Evolutionary conservation across 2,329 filamentous ascomycete genomes (phyloP).

Genomic region (Aspergillus fructus): DNA sequence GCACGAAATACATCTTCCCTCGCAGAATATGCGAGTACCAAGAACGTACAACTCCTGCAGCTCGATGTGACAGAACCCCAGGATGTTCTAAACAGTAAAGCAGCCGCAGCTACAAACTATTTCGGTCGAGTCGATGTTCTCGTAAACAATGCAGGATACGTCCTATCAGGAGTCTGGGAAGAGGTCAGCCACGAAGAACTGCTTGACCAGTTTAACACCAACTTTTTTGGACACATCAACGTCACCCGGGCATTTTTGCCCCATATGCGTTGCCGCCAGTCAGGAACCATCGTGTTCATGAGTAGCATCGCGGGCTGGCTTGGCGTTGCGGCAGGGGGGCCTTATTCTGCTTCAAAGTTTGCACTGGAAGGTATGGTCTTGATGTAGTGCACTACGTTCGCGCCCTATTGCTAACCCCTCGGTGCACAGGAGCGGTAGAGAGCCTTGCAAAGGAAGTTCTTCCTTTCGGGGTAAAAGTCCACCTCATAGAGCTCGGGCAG

Average conservation of each 20-base stretch:
- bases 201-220: background rate
- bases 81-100: background rate
- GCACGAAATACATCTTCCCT: conserved; percentile 20
- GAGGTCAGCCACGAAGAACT: conserved; percentile 8
- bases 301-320: conserved; percentile 38
- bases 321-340: background rate
- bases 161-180: conserved; percentile 26
- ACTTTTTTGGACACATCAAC: conserved; percentile 37
- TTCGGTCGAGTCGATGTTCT: conserved; percentile 43
- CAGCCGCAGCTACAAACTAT: background rate
- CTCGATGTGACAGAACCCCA: conserved; percentile 22
- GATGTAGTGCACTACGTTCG: conserved; percentile 44
- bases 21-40: conserved; percentile 20
- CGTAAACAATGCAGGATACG: conserved; percentile 48
- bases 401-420: conserved; percentile 26
- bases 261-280: conserved; percentile 33
- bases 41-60: conserved; percentile 8
- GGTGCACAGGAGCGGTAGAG: no score
- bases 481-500: conserved; percentile 43
- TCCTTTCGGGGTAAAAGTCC: no score
- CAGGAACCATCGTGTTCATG: conserved; percentile 45
- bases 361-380: conserved; percentile 23
- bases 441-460: no score
- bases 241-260: conserved; percentile 38
- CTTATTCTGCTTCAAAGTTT: conserved; percentile 5